phyloP scores from a whole-genome alignment of 2,329 filamentous ascomycete genomes.

The Claviceps sp. region DNA sequence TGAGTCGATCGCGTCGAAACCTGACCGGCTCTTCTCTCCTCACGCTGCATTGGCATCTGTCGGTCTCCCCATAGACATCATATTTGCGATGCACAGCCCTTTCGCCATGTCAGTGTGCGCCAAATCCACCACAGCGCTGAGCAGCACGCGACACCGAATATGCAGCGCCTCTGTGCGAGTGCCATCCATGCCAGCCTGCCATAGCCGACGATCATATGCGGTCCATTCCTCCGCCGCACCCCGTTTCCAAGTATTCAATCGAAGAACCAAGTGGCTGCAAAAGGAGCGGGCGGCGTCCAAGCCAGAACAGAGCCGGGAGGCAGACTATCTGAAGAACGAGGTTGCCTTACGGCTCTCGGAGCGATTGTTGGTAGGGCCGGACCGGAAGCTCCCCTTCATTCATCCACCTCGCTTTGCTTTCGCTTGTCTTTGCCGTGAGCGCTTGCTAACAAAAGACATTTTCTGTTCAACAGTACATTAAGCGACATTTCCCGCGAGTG shows the following conservation, averaged over 20 bases:
- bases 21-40: neutral
- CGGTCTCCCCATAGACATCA: neutral
- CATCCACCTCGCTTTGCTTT: neutral
- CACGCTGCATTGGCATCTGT: neutral
- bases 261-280: constrained; percentile 74
- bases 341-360: constrained; percentile 76
- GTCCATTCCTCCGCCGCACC: constrained; percentile 65
- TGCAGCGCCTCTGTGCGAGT: constrained; percentile 7
- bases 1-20: neutral
- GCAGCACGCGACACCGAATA: constrained; percentile 13
- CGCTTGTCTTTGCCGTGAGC: neutral
- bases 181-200: neutral
- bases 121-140: constrained; percentile 13
- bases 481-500: constrained; percentile 68
- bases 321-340: constrained; percentile 90
- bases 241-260: constrained; percentile 83
- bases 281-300: constrained; percentile 72
- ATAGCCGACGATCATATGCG: constrained; percentile 49
- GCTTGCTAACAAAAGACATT: neutral
- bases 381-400: neutral
- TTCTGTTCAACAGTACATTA: constrained; percentile 57
- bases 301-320: constrained; percentile 57
- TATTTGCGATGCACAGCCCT: neutral
- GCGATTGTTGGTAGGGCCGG: constrained; percentile 52
- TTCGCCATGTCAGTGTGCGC: constrained; percentile 19